phyloP scores from a whole-genome alignment of 371 early-diverging fungal species.

The Saksenaea vasiformis region DNA sequence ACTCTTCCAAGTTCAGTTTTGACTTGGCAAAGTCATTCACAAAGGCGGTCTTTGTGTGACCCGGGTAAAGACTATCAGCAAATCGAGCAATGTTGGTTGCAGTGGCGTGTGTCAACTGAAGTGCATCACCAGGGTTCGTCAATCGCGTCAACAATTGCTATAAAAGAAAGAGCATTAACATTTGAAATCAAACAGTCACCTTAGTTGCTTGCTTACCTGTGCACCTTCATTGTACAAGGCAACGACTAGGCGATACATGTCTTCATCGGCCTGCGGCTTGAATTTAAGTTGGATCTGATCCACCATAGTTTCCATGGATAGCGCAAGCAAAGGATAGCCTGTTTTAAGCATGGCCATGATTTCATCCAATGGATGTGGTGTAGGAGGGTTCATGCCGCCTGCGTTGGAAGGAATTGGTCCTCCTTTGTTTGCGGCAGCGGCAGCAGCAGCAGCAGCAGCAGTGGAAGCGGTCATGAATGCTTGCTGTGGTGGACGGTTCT shows the following conservation, averaged over 20 bases:
- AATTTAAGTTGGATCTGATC: slow-evolving; percentile 93
- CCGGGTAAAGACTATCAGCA: slow-evolving; percentile 82
- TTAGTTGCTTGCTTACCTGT: slow-evolving; percentile 58
- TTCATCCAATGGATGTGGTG: slow-evolving; percentile 84
- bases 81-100: slow-evolving; percentile 83
- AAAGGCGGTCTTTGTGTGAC: slow-evolving; percentile 78
- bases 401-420: slow-evolving; percentile 13
- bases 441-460: not conserved
- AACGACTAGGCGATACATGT: slow-evolving; percentile 91
- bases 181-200: not conserved
- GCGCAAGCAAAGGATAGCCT: slow-evolving; percentile 88
- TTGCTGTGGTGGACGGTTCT: not conserved
- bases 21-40: slow-evolving; percentile 85
- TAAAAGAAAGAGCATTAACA: slow-evolving; percentile 1
- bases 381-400: not conserved
- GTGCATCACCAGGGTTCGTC: slow-evolving; percentile 64
- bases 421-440: slow-evolving; percentile 20
- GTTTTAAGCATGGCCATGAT: slow-evolving; percentile 97
- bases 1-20: slow-evolving; percentile 78
- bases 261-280: slow-evolving; percentile 93
- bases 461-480: not conserved
- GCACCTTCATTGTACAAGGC: slow-evolving; percentile 88
- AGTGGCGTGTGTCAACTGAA: slow-evolving; percentile 71
- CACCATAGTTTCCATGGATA: slow-evolving; percentile 97
- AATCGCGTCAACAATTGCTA: slow-evolving; percentile 68